Evolutionary conservation across 2,329 filamentous ascomycete genomes (phyloP).

Genomic region (Cladophialophora immunda): DNA sequence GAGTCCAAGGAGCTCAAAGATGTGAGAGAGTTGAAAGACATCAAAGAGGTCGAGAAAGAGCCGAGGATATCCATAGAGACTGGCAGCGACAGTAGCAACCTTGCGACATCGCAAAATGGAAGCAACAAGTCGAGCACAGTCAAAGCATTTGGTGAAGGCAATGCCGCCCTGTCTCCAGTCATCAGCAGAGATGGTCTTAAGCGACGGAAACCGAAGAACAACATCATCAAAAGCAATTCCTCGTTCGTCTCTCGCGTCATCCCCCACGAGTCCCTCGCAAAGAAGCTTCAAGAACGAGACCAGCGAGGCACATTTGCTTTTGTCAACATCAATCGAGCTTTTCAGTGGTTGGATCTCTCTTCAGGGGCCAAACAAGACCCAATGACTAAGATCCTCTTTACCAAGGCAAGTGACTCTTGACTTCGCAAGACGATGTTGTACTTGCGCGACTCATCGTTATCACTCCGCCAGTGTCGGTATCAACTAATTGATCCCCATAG

Average conservation of each 20-base stretch:
- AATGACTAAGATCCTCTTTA: slow-evolving; percentile 94
- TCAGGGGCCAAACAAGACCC: slow-evolving; percentile 78
- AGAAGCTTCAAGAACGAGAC: slow-evolving; percentile 80
- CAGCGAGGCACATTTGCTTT: slow-evolving; percentile 86
- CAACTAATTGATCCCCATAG: neutral
- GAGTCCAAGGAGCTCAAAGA: slow-evolving; percentile 53
- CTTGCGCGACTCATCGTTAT: neutral
- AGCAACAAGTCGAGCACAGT: slow-evolving; percentile 49
- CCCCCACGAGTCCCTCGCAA: slow-evolving; percentile 80
- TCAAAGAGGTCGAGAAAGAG: slow-evolving; percentile 70
- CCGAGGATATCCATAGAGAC: slow-evolving; percentile 67
- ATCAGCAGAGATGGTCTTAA: slow-evolving; percentile 72
- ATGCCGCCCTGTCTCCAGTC: slow-evolving; percentile 72
- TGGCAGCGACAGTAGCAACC: slow-evolving; percentile 62
- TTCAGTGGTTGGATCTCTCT: slow-evolving; percentile 93
- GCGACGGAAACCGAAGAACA: slow-evolving; percentile 94
- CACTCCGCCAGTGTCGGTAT: neutral
- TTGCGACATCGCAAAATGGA: slow-evolving; percentile 53
- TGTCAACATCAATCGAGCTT: slow-evolving; percentile 92
- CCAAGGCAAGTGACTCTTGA: slow-evolving; percentile 61
- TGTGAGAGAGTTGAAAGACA: slow-evolving; percentile 58
- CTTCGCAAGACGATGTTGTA: neutral
- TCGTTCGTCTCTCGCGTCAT: slow-evolving; percentile 98
- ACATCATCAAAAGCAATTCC: slow-evolving; percentile 97
- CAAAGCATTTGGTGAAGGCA: slow-evolving; percentile 86